Percentiles rank a stretch among this genome's conserved stretches.
phyloP scores from a whole-genome alignment of 768 basidiomycete species.

The Lyophyllum decastes region DNA sequence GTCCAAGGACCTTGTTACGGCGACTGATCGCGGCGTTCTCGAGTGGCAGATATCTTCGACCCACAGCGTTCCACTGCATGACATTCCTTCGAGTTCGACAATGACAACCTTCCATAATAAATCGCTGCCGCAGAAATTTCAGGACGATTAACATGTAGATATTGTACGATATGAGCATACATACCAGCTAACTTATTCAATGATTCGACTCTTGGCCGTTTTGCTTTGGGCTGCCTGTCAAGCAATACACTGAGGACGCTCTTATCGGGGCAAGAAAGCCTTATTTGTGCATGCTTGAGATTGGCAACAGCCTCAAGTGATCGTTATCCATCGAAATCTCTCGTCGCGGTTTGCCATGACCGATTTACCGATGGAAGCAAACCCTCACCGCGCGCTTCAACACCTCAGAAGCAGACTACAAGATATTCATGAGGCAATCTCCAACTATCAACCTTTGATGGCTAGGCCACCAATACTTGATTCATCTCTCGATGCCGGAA shows the following conservation, averaged over 20 bases:
- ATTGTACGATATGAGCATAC: background rate
- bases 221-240: no score
- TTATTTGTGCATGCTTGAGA: slow-evolving; percentile 1
- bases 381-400: slow-evolving; percentile 33
- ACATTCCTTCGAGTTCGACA: slow-evolving; percentile 10
- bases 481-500: slow-evolving; percentile 36
- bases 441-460: slow-evolving; percentile 38
- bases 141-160: background rate
- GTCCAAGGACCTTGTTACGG: slow-evolving; percentile 21
- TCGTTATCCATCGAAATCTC: background rate
- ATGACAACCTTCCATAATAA: slow-evolving; percentile 3
- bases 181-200: background rate
- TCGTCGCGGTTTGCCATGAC: background rate
- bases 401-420: slow-evolving; percentile 27
- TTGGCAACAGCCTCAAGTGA: background rate
- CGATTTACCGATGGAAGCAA: background rate
- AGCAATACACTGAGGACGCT: no score
- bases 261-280: no score
- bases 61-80: slow-evolving; percentile 21
- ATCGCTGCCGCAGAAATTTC: slow-evolving; percentile 7
- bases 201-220: background rate
- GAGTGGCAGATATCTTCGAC: slow-evolving; percentile 25
- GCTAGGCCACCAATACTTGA: slow-evolving; percentile 46
- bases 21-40: slow-evolving; percentile 16
- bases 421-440: slow-evolving; percentile 36